These are phyloP conservation scores for Populus hybrid DNA, from an alignment of 441 rosid species.

Conservation along the genomic window DNA sequence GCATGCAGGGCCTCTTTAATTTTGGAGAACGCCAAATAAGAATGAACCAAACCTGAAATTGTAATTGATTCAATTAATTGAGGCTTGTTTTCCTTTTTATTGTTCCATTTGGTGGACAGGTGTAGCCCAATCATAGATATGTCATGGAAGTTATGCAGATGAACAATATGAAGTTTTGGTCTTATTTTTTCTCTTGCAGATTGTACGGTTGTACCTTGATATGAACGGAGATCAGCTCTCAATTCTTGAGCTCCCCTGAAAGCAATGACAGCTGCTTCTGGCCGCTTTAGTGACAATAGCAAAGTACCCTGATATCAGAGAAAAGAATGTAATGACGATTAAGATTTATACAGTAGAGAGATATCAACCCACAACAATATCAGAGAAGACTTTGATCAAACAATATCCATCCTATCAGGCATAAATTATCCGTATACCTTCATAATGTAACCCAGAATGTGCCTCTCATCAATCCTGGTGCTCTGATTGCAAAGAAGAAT, in stretches of 20 bases:
- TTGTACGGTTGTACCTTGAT: slow-evolving; percentile 64
- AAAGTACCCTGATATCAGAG: slow-evolving; percentile 67
- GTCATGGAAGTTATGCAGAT: slow-evolving; percentile 15
- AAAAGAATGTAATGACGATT: neutral
- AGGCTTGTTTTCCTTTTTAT: slow-evolving; percentile 3
- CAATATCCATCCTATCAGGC: slow-evolving; percentile 14
- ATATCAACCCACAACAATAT: neutral
- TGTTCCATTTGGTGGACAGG: neutral
- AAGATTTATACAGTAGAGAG: neutral
- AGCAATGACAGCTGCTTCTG: slow-evolving; percentile 89
- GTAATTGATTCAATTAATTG: slow-evolving; percentile 17
- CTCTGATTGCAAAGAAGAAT: slow-evolving; percentile 50
- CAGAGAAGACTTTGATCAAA: slow-evolving; percentile 12
- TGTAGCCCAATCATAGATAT: neutral
- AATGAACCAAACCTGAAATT: slow-evolving; percentile 84
- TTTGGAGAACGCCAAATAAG: slow-evolving; percentile 84
- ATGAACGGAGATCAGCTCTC: slow-evolving; percentile 95
- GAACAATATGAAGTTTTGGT: slow-evolving; percentile 5
- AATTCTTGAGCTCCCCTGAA: slow-evolving; percentile 91
- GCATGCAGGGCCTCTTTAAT: slow-evolving; percentile 89
- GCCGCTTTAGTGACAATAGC: slow-evolving; percentile 67
- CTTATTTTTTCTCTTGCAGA: neutral
- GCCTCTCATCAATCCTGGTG: slow-evolving; percentile 86
- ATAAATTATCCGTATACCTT: slow-evolving; percentile 51
- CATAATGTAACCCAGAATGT: slow-evolving; percentile 86